These are phyloP conservation scores for Saccharomycopsis selenospora DNA, from an alignment of 805 yeast species.

Conservation along the genomic window DNA sequence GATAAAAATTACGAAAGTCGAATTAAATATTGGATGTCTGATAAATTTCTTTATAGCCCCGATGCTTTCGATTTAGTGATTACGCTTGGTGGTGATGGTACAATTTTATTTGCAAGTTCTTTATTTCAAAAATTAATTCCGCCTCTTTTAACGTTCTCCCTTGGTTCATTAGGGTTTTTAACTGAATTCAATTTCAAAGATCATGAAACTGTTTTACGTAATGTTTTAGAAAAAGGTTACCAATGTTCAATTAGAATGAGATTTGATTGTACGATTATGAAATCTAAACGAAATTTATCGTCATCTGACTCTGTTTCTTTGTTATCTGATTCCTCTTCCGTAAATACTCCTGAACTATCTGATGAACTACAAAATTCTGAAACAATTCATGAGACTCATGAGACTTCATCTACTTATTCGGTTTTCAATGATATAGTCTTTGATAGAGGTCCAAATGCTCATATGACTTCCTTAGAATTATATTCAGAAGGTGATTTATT, in stretches of 20 bases:
- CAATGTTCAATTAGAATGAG: slow-evolving; percentile 43
- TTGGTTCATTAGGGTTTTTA: slow-evolving; percentile 89
- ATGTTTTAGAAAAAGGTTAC: slow-evolving; percentile 34
- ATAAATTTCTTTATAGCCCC: slow-evolving; percentile 32
- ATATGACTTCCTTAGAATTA: slow-evolving; percentile 44
- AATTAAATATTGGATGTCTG: slow-evolving; percentile 32
- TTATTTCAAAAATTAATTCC: slow-evolving; percentile 82
- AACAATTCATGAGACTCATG: slow-evolving; percentile 25
- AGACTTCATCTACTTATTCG: slow-evolving; percentile 29
- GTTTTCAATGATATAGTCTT: slow-evolving; percentile 46
- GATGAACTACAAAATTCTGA: slow-evolving; percentile 24
- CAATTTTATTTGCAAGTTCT: slow-evolving; percentile 82
- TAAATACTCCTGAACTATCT: slow-evolving; percentile 19
- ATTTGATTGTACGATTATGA: slow-evolving; percentile 43
- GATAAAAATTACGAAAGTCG: slow-evolving; percentile 19
- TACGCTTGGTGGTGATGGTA: slow-evolving; percentile 96
- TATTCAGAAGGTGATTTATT: slow-evolving; percentile 42
- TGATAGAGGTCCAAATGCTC: slow-evolving; percentile 46
- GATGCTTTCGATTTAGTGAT: slow-evolving; percentile 66
- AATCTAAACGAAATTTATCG: slow-evolving; percentile 21
- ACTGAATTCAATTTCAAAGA: slow-evolving; percentile 74
- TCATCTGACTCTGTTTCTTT: no score
- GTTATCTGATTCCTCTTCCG: no score
- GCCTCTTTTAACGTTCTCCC: slow-evolving; percentile 80
- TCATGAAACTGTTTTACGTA: slow-evolving; percentile 5